Conservation (phyloP, 352 stramenopile species). For the Pythium inflatum region DNA sequence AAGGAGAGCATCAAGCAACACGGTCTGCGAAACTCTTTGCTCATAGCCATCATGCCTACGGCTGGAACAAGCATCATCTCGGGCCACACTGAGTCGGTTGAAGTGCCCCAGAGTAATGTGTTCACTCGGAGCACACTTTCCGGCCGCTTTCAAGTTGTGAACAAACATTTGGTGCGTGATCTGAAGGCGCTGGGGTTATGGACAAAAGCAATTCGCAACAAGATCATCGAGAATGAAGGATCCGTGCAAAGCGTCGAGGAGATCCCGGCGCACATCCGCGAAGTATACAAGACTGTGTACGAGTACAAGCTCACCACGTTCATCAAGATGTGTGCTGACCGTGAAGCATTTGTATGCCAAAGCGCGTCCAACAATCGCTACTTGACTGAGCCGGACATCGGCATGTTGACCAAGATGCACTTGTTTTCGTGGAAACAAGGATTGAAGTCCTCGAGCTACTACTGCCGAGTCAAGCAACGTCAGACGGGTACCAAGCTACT, state of each 20-base stretch:
- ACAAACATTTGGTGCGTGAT: constrained; percentile 99
- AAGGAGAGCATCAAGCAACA: constrained; percentile 94
- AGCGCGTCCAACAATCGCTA: constrained; percentile 98
- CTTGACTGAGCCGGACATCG: constrained; percentile 97
- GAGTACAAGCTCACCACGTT: constrained; percentile 98
- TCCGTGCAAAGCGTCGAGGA: constrained; percentile 93
- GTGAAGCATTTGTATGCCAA: constrained; percentile 98
- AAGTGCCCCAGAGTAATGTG: constrained; percentile 99
- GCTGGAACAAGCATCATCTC: constrained; percentile 99
- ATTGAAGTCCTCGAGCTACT: constrained; percentile 99
- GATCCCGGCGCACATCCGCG: constrained; percentile 85
- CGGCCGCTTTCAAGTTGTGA: constrained; percentile 99
- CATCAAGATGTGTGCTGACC: constrained; percentile 98
- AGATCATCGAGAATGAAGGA: constrained; percentile 97
- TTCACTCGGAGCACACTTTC: constrained; percentile 98
- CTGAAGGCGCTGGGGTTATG: constrained; percentile 96
- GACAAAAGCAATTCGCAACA: constrained; percentile 97
- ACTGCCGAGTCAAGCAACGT: too few species aligned
- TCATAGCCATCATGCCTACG: constrained; percentile 99
- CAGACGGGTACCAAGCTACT: too few species aligned
- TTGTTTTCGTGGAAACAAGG: constrained; percentile 99
- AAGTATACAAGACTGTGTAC: constrained; percentile 99
- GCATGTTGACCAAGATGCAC: constrained; percentile 99
- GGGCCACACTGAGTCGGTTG: constrained; percentile 99
- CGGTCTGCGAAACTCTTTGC: constrained; percentile 98